phyloP scores from a whole-genome alignment of 1,284 basidiomycete genomes.

The Rhizoctonia solani region DNA sequence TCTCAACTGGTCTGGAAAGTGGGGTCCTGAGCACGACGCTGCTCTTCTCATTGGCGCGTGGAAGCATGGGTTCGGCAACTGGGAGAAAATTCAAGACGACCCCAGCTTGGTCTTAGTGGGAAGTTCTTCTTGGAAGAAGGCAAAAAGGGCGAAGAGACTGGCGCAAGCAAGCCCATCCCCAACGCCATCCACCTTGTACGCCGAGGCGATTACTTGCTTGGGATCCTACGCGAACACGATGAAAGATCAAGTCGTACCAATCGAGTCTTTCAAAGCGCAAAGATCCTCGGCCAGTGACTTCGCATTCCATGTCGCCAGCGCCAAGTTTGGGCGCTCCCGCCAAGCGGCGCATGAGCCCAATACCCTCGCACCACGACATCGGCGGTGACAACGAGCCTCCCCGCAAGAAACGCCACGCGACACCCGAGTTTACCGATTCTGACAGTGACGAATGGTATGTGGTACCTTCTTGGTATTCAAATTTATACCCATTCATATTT shows the following conservation, averaged over 20 bases:
- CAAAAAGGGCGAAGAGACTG: conserved; percentile 79
- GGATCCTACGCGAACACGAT: conserved; percentile 88
- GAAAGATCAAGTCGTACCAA: conserved; percentile 85
- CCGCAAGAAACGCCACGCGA: conserved; percentile 80
- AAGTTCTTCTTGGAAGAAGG: conserved; percentile 98
- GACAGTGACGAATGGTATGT: conserved; percentile 85
- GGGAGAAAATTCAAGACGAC: conserved; percentile 95
- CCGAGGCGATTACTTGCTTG: conserved; percentile 91
- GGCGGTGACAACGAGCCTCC: conserved; percentile 35
- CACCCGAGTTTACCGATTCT: conserved; percentile 90
- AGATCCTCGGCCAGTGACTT: conserved; percentile 34
- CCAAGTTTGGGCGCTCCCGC: conserved; percentile 36
- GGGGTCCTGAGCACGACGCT: conserved; percentile 92
- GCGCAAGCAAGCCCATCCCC: conserved; percentile 79
- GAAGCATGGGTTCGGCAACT: conserved; percentile 93
- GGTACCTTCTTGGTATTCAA: conserved; percentile 36
- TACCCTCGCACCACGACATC: conserved; percentile 14
- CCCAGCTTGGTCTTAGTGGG: conserved; percentile 79
- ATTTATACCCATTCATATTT: not conserved
- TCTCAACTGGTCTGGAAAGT: conserved; percentile 94
- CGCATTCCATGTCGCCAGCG: conserved; percentile 36
- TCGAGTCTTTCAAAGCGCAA: conserved; percentile 43
- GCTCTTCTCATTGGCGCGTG: conserved; percentile 94
- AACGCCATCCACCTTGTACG: conserved; percentile 97
- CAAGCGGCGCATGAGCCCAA: conserved; percentile 47